Base-by-base conservation (phyloP, 176 grass and related monocot species). In the Pharus latifolius region DNA sequence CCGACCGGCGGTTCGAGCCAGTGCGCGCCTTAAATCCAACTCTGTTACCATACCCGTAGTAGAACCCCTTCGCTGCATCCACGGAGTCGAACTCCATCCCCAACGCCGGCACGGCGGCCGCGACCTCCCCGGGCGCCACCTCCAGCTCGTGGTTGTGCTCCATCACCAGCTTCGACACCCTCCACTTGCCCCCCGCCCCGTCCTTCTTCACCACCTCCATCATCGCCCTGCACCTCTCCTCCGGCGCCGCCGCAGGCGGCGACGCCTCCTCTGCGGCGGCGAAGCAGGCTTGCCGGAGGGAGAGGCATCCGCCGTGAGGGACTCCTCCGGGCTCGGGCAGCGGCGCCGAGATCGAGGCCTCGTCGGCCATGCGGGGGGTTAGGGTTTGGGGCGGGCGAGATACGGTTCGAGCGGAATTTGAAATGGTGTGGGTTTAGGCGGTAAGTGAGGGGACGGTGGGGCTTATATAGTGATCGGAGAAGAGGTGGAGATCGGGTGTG, bases 171-270 rank as follows among this genome's bases (percentile, higher is more conserved):
- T 81, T 96, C 24, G 88, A 83, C 17, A 91, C 85, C 49, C 30
- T 78, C 92, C 92, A 96, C 51, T 67, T 96, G 12, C 58, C 85
- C 35, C 54, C 74, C 1, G 52, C 69, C 27, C 58, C 88, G 61
- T 96, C 78, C 67, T 91, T 91, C 49, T 45, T 60, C 60, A 83
- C 92, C 80, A 96, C 92, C 82, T 91, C 92, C 85, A 96, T 91
- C 88, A 91, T 88, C 70, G 88, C 88, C 71, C 81, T 74, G 79
- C 92, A 96, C 54, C 85, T 38, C 63, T 70, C 74, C 32, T 19
- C 55, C 30, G 10, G 16, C 44, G 48, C 27, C 54, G 48, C 60
- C 15, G 10, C 35, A 29, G 33, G 30, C 16, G 23, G 65, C 31
- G 79, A 42, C 13, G 74, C 52, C 2, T 42, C 82, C 20, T 34